These are phyloP conservation scores for Hypholoma fasciculare DNA, from an alignment of 768 basidiomycete genomes.

Conservation along the genomic window DNA sequence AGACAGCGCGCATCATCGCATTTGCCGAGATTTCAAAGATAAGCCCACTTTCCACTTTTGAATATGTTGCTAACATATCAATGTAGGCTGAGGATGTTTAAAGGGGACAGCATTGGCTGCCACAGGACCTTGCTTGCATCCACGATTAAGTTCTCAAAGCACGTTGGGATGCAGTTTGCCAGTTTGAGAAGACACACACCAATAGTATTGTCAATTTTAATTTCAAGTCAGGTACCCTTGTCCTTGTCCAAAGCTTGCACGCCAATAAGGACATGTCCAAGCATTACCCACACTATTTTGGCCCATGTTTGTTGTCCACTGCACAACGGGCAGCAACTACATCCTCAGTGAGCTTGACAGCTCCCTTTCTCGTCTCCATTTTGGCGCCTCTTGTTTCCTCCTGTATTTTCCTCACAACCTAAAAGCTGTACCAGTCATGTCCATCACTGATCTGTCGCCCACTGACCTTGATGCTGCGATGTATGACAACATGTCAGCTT, in stretches of 20 bases:
- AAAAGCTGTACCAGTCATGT: not conserved
- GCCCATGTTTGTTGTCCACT: constrained; percentile 1
- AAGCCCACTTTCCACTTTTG: too few species aligned
- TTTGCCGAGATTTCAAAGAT: too few species aligned
- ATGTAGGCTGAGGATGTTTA: too few species aligned
- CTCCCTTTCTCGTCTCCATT: not conserved
- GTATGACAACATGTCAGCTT: not conserved
- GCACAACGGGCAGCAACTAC: not conserved
- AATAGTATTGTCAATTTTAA: not conserved
- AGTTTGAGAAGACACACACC: not conserved
- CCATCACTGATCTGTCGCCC: not conserved
- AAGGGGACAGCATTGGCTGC: too few species aligned
- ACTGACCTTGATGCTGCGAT: not conserved
- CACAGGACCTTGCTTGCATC: not conserved
- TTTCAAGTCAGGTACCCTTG: not conserved
- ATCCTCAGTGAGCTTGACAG: not conserved
- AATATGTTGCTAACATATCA: too few species aligned
- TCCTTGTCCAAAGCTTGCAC: not conserved
- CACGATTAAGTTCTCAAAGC: not conserved
- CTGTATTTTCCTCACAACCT: not conserved
- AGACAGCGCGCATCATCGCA: too few species aligned
- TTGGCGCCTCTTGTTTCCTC: not conserved
- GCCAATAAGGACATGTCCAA: not conserved
- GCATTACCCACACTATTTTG: not conserved
- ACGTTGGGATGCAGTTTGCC: not conserved